Percentiles rank a stretch among this genome's conserved stretches.
phyloP scores from a whole-genome alignment of 2,329 filamentous ascomycete species.

The Phialophora tarda region DNA sequence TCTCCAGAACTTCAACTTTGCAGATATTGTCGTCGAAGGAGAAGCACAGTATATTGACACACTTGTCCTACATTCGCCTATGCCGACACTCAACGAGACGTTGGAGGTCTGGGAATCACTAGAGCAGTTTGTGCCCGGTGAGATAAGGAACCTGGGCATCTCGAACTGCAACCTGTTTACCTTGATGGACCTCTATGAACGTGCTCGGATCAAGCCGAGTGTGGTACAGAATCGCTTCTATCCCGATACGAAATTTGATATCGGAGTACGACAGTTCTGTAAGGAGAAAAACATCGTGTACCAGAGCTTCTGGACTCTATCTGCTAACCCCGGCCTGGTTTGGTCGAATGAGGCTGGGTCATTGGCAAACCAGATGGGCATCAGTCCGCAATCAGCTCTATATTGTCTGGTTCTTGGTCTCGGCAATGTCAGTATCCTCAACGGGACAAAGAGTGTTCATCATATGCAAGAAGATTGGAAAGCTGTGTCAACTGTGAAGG shows the following conservation, averaged over 20 bases:
- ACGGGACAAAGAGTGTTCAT: slow-evolving; percentile 60
- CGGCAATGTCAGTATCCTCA: slow-evolving; percentile 57
- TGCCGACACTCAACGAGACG: slow-evolving; percentile 59
- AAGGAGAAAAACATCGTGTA: slow-evolving; percentile 59
- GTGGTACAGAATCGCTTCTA: slow-evolving; percentile 81
- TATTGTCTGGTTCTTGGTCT: slow-evolving; percentile 63
- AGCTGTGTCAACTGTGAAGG: slow-evolving; percentile 49
- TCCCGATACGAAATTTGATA: slow-evolving; percentile 64
- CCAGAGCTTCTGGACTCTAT: slow-evolving; percentile 67
- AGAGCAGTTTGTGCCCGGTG: slow-evolving; percentile 68
- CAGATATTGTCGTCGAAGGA: slow-evolving; percentile 22
- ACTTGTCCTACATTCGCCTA: slow-evolving; percentile 64
- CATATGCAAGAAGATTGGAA: slow-evolving; percentile 61
- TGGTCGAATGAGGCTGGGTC: slow-evolving; percentile 54
- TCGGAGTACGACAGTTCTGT: slow-evolving; percentile 63
- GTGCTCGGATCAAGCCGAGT: slow-evolving; percentile 58
- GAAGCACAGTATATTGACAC: slow-evolving; percentile 63
- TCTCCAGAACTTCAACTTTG: slow-evolving; percentile 56
- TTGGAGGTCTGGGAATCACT: slow-evolving; percentile 70
- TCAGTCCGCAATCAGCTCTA: slow-evolving; percentile 57
- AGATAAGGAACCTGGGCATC: slow-evolving; percentile 72
- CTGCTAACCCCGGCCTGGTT: slow-evolving; percentile 61
- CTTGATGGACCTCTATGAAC: slow-evolving; percentile 49
- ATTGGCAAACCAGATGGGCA: slow-evolving; percentile 54
- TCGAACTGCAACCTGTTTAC: slow-evolving; percentile 71